Percentiles rank a stretch among this genome's conserved stretches.
phyloP scores from a whole-genome alignment of 257 asterid species.

The Gentiana straminea region DNA sequence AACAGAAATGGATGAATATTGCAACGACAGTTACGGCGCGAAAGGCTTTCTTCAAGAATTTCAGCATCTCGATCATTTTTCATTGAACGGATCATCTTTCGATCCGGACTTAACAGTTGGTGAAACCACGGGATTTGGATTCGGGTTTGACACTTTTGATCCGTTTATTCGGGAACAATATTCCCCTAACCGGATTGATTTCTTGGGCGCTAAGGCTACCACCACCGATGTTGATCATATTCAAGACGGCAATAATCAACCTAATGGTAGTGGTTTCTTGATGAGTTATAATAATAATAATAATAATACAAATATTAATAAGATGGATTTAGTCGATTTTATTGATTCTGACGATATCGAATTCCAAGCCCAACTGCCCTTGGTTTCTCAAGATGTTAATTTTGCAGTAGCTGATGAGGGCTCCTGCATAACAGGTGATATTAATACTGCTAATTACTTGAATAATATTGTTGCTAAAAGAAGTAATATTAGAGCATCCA shows the following conservation, averaged over 20 bases:
- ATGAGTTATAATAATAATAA: constrained; percentile 18
- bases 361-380: not conserved
- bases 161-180: constrained; percentile 25
- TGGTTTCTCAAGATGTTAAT: constrained; percentile 6
- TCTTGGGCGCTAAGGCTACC: constrained; percentile 24
- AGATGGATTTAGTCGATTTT: constrained; percentile 23
- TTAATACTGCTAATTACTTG: constrained; percentile 11
- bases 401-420: constrained; percentile 39
- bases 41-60: constrained; percentile 47
- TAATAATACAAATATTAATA: constrained; percentile 10
- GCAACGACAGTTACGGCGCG: constrained; percentile 19
- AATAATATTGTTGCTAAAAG: not conserved
- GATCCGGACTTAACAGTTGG: constrained; percentile 23
- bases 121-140: not conserved
- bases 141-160: constrained; percentile 39
- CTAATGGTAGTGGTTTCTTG: constrained; percentile 5
- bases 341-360: constrained; percentile 17
- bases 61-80: constrained; percentile 37
- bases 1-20: constrained; percentile 27
- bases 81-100: constrained; percentile 18
- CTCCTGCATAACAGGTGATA: constrained; percentile 44
- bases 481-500: constrained; percentile 11
- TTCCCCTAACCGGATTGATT: constrained; percentile 15
- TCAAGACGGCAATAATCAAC: not conserved
- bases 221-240: constrained; percentile 18